These are phyloP conservation scores for Calophaca sinica DNA, from an alignment of 306 rosid genomes.

Conservation along the genomic window DNA sequence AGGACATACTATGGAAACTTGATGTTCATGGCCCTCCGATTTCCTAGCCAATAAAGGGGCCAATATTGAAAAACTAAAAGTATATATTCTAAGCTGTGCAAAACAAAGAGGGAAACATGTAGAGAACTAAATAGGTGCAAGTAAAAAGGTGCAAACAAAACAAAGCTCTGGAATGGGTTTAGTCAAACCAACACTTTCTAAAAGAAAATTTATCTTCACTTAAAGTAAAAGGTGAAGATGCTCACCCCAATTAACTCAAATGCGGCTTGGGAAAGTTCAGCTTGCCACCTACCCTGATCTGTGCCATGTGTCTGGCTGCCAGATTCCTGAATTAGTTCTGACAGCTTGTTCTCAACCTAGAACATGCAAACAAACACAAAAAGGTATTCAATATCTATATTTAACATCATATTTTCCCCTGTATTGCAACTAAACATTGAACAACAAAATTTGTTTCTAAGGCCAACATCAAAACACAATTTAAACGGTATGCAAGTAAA, in stretches of 20 bases:
- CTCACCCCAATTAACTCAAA: slow-evolving; percentile 95
- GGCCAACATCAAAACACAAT: background rate
- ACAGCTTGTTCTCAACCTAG: slow-evolving; percentile 95
- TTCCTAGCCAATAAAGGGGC: background rate
- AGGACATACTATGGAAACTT: too few species aligned
- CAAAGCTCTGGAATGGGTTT: background rate
- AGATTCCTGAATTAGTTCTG: slow-evolving; percentile 91
- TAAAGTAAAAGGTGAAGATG: background rate
- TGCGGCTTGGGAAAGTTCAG: too few species aligned
- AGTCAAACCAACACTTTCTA: too few species aligned
- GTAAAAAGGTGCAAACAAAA: slow-evolving; percentile 17
- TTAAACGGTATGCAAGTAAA: background rate
- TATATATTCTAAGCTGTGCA: background rate
- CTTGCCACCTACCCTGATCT: too few species aligned
- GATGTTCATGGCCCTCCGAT: too few species aligned
- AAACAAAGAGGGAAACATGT: slow-evolving; percentile 6
- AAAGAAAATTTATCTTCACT: background rate
- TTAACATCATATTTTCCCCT: too few species aligned
- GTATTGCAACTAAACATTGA: background rate
- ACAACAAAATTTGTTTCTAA: background rate
- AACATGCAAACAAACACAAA: slow-evolving; percentile 44
- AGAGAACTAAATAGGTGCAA: slow-evolving; percentile 13
- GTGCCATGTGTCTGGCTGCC: slow-evolving; percentile 80
- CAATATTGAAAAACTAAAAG: background rate
- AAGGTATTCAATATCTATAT: slow-evolving; percentile 15